Percentiles rank a stretch among this genome's conserved stretches.
Conservation (phyloP, 495 filamentous ascomycete species). For the Neurospora africana region DNA sequence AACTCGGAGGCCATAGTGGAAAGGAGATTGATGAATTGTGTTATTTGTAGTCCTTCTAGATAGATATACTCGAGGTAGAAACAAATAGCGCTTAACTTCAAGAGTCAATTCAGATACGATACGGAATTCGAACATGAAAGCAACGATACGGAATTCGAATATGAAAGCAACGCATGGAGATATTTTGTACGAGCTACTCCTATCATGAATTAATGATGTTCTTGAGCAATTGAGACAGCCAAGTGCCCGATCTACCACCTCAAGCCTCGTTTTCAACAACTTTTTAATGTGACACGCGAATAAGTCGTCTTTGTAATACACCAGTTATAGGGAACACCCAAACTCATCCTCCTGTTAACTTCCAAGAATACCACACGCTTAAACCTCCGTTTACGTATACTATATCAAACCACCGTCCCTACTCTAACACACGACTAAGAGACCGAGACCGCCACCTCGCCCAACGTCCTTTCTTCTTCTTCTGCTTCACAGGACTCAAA, state of each 20-base stretch:
- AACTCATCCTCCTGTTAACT: not conserved
- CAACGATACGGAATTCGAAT: too few relatives aligned
- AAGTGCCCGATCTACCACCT: not conserved
- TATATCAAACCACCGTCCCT: not conserved
- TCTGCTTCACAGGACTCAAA: not conserved
- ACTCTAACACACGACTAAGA: not conserved
- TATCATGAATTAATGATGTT: not conserved
- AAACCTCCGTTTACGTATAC: not conserved
- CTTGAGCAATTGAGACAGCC: not conserved
- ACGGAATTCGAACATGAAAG: not conserved
- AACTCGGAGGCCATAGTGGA: not conserved
- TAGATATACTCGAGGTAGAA: not conserved
- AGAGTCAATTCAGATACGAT: not conserved
- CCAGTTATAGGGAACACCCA: not conserved
- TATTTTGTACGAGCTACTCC: not conserved
- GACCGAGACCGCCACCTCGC: not conserved
- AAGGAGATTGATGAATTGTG: not conserved
- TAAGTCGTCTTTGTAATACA: not conserved
- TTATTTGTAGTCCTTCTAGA: not conserved
- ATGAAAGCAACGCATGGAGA: not conserved
- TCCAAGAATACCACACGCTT: not conserved
- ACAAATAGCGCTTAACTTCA: not conserved
- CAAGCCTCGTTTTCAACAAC: not conserved
- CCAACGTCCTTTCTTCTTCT: not conserved
- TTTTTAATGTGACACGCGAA: not conserved